A percentile compares a stretch with the other conserved stretches of the same genome.
Conservation (phyloP, 345 rosid genomes). For the Cardiospermum halicacabum region DNA sequence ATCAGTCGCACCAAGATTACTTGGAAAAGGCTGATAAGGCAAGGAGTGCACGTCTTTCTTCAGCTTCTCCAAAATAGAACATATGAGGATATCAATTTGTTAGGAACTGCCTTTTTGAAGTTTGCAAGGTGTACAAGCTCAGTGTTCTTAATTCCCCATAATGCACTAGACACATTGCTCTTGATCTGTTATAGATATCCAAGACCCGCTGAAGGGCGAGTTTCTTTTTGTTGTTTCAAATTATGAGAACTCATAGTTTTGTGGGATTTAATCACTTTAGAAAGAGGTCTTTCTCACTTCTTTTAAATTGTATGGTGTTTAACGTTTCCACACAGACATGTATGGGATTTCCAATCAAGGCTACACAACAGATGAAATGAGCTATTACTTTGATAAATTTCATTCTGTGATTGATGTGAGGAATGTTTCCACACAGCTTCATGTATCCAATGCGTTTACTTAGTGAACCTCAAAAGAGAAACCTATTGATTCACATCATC, state of each 20-base stretch:
- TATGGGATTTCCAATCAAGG: too few relatives aligned
- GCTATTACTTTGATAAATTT: too few relatives aligned
- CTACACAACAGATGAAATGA: too few relatives aligned
- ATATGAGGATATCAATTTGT: constrained; percentile 6
- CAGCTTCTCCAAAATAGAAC: constrained; percentile 41
- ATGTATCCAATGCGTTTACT: too few relatives aligned
- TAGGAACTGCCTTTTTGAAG: constrained; percentile 5
- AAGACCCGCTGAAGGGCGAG: neutral
- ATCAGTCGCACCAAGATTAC: constrained; percentile 93
- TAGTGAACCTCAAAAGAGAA: too few relatives aligned
- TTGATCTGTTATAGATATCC: neutral
- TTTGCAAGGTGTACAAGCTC: constrained; percentile 9
- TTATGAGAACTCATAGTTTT: neutral
- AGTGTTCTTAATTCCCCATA: neutral
- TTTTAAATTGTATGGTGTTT: neutral
- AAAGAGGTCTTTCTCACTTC: neutral
- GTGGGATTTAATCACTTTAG: neutral
- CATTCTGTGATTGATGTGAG: too few relatives aligned
- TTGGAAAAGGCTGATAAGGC: constrained; percentile 94
- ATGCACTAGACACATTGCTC: neutral
- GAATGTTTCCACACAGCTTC: too few relatives aligned
- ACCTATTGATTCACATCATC: too few relatives aligned
- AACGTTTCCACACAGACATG: too few relatives aligned
- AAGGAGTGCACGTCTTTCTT: constrained; percentile 69
- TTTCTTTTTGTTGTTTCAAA: neutral